Percentiles rank a stretch among this genome's conserved stretches.
phyloP scores from a whole-genome alignment of 2,329 filamentous ascomycete genomes.

The Neofusicoccum cordaticola region DNA sequence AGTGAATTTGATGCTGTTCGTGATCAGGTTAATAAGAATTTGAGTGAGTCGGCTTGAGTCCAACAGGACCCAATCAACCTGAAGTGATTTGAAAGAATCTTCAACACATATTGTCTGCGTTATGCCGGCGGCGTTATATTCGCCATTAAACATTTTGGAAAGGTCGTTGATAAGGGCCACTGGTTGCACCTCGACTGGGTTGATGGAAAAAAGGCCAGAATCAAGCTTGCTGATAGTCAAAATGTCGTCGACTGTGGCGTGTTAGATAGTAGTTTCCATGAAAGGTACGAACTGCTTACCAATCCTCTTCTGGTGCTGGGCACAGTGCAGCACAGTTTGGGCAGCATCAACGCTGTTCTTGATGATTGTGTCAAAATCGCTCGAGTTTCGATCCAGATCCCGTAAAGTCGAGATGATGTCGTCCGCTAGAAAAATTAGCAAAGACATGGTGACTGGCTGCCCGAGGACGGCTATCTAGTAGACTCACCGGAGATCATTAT shows the following conservation, averaged over 20 bases:
- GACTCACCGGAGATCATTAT: conserved; percentile 18
- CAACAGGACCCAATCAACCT: conserved; percentile 22
- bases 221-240: conserved; percentile 18
- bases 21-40: conserved; percentile 32
- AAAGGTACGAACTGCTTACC: neutral
- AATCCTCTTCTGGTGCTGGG: conserved; percentile 35
- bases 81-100: conserved; percentile 16
- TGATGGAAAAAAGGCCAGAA: conserved; percentile 27
- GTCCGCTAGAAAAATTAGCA: conserved; percentile 7
- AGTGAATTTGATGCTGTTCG: conserved; percentile 34
- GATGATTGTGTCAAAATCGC: neutral
- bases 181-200: conserved; percentile 23
- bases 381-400: neutral
- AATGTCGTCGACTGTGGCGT: conserved; percentile 13
- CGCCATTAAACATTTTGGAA: conserved; percentile 26
- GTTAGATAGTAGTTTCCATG: neutral
- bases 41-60: conserved; percentile 19
- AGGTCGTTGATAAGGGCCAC: conserved; percentile 21
- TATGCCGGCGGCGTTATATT: conserved; percentile 22
- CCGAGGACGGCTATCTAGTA: neutral
- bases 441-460: neutral
- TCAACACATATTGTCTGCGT: conserved; percentile 18
- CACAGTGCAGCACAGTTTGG: conserved; percentile 31
- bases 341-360: conserved; percentile 22
- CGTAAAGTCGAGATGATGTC: conserved; percentile 12